These are phyloP conservation scores for Monotropa hypopitys DNA, from an alignment of 179 eudicot genomes.

Conservation along the genomic window DNA sequence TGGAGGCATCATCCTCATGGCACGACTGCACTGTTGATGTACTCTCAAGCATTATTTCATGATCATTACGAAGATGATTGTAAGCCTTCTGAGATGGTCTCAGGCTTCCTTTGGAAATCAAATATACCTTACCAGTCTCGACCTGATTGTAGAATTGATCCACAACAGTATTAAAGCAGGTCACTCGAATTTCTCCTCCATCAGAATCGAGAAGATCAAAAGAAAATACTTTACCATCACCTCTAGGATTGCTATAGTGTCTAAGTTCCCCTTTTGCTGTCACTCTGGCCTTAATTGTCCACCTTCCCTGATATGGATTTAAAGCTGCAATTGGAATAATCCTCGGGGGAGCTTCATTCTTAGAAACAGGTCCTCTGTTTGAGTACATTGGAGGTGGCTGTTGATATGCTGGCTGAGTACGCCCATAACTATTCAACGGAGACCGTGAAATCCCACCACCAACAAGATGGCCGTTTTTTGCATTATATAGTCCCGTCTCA, in stretches of 20 bases:
- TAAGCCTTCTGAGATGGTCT: conserved; percentile 71
- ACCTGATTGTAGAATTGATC: conserved; percentile 62
- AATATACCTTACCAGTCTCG: conserved; percentile 61
- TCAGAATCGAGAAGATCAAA: conserved; percentile 89
- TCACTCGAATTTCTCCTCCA: conserved; percentile 85
- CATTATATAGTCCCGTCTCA: conserved; percentile 25
- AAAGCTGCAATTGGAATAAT: conserved; percentile 67
- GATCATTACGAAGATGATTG: conserved; percentile 69
- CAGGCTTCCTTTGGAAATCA: conserved; percentile 67
- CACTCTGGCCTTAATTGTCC: conserved; percentile 96
- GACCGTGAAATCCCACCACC: conserved; percentile 28
- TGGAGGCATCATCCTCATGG: conserved; percentile 48
- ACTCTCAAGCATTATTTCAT: conserved; percentile 55
- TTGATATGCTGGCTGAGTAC: conserved; percentile 41
- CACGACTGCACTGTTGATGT: conserved; percentile 62
- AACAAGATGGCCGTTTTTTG: conserved; percentile 20
- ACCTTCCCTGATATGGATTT: conserved; percentile 76
- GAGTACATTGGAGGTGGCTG: conserved; percentile 58
- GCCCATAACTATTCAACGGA: conserved; percentile 28
- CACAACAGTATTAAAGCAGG: conserved; percentile 81
- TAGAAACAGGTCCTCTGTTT: conserved; percentile 63
- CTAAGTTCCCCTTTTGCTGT: conserved; percentile 68
- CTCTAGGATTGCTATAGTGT: conserved; percentile 57
- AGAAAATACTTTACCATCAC: conserved; percentile 88
- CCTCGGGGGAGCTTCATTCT: conserved; percentile 69